A percentile compares a stretch with the other conserved stretches of the same genome.
These are phyloP conservation scores for Mycena galopus DNA, from an alignment of 768 basidiomycete species.

Conservation along the genomic window DNA sequence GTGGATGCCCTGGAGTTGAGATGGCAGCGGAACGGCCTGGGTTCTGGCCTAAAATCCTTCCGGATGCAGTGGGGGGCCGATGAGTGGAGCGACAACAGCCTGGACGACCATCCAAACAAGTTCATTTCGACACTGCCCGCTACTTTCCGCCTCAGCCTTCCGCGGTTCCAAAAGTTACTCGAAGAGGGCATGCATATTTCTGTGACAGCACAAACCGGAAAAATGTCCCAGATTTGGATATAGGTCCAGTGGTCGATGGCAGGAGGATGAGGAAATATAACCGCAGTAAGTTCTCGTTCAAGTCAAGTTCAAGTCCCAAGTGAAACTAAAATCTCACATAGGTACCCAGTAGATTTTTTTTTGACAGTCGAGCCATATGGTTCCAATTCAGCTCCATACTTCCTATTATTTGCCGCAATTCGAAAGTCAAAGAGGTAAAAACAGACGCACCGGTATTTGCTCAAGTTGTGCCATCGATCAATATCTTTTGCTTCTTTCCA, in stretches of 20 bases:
- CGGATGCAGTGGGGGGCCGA: neutral
- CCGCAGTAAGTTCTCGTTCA: too few relatives aligned
- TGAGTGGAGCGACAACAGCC: neutral
- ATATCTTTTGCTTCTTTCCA: too few relatives aligned
- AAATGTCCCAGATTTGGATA: neutral
- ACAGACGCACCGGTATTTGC: too few relatives aligned
- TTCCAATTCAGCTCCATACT: too few relatives aligned
- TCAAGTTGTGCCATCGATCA: too few relatives aligned
- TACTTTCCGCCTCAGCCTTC: neutral
- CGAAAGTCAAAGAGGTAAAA: too few relatives aligned
- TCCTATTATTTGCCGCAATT: too few relatives aligned
- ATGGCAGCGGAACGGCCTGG: neutral
- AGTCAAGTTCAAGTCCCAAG: too few relatives aligned
- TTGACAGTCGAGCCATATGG: too few relatives aligned
- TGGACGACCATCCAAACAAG: neutral
- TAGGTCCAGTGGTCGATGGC: neutral
- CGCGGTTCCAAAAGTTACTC: neutral
- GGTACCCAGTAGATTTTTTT: too few relatives aligned
- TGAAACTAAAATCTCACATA: too few relatives aligned
- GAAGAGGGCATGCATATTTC: constrained; percentile 11
- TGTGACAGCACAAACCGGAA: neutral
- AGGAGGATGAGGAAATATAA: too few relatives aligned
- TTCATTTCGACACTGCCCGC: neutral
- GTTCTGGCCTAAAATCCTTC: neutral
- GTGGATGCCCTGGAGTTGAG: neutral